Evolutionary conservation across 1,284 basidiomycete species (phyloP).

Genomic region (Tremellales sp.): DNA sequence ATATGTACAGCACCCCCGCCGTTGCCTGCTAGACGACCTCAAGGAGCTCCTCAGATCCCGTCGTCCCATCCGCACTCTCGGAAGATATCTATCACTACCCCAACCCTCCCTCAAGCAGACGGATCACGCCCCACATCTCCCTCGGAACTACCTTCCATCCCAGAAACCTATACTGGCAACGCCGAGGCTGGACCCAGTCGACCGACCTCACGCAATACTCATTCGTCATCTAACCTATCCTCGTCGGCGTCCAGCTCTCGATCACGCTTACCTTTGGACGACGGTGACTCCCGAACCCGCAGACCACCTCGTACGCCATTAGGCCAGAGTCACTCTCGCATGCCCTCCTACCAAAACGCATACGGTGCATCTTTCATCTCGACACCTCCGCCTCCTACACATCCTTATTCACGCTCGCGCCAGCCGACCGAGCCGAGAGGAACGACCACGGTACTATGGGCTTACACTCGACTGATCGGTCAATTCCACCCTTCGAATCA

Average conservation of each 20-base stretch:
- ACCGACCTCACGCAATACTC: constrained; percentile 2
- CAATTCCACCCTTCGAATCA: constrained; percentile 45
- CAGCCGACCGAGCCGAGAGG: constrained; percentile 19
- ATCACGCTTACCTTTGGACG: too few species aligned
- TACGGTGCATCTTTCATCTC: constrained; percentile 23
- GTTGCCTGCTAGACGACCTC: constrained; percentile 26
- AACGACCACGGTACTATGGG: constrained; percentile 45
- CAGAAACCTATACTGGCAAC: constrained; percentile 2
- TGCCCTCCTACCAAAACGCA: constrained; percentile 37
- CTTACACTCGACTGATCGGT: constrained; percentile 42
- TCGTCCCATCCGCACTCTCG: constrained; percentile 43
- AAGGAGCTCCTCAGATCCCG: constrained; percentile 21
- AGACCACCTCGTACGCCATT: constrained; percentile 6
- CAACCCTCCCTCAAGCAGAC: constrained; percentile 15
- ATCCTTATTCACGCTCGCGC: constrained; percentile 25
- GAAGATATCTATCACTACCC: constrained; percentile 30
- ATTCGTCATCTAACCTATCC: background rate
- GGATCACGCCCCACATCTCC: constrained; percentile 1
- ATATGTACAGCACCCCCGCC: constrained; percentile 23
- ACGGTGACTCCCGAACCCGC: background rate
- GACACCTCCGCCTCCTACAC: constrained; percentile 20
- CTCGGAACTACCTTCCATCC: constrained; percentile 3
- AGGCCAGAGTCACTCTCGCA: constrained; percentile 10
- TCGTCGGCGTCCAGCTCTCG: constrained; percentile 3
- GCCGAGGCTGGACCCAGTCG: background rate